phyloP scores from a whole-genome alignment of 1,284 basidiomycete genomes.

The Termitomyces sp. region DNA sequence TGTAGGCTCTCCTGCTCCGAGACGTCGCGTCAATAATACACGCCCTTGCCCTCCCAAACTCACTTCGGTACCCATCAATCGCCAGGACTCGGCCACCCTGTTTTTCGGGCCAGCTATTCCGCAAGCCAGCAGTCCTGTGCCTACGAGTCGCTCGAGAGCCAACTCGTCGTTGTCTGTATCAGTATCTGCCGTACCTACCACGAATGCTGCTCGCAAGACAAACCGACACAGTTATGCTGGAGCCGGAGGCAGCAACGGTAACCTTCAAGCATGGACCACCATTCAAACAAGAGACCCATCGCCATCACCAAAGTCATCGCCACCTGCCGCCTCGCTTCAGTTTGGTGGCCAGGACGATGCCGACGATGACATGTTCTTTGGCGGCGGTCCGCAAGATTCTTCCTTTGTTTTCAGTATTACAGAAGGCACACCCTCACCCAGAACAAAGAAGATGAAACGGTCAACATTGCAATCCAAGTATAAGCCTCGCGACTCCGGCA shows the following conservation, averaged over 20 bases:
- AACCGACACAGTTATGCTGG: slow-evolving; percentile 64
- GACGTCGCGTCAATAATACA: slow-evolving; percentile 35
- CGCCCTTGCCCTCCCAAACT: slow-evolving; percentile 20
- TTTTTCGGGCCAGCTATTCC: slow-evolving; percentile 70
- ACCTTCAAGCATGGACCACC: slow-evolving; percentile 37
- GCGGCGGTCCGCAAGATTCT: slow-evolving; percentile 33
- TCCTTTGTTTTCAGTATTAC: slow-evolving; percentile 56
- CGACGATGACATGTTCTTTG: slow-evolving; percentile 61
- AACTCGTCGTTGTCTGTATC: slow-evolving; percentile 26
- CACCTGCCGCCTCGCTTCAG: slow-evolving; percentile 26
- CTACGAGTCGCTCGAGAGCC: slow-evolving; percentile 27
- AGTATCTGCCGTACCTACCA: slow-evolving; percentile 18
- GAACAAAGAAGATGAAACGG: slow-evolving; percentile 34
- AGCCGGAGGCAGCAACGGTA: slow-evolving; percentile 24
- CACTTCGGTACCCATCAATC: slow-evolving; percentile 24
- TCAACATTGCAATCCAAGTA: slow-evolving; percentile 55
- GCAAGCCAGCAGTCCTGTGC: slow-evolving; percentile 11
- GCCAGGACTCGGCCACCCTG: slow-evolving; percentile 53
- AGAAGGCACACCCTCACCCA: slow-evolving; percentile 53
- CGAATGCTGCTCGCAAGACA: slow-evolving; percentile 23
- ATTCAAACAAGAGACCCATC: slow-evolving; percentile 35
- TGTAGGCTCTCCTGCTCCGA: slow-evolving; percentile 41
- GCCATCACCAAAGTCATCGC: slow-evolving; percentile 47
- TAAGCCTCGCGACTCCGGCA: slow-evolving; percentile 63
- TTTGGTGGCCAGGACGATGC: slow-evolving; percentile 28